A percentile compares a stretch with the other conserved stretches of the same genome.
Conservation (phyloP, 345 rosid species). For the Erysimum cheiranthoides region DNA sequence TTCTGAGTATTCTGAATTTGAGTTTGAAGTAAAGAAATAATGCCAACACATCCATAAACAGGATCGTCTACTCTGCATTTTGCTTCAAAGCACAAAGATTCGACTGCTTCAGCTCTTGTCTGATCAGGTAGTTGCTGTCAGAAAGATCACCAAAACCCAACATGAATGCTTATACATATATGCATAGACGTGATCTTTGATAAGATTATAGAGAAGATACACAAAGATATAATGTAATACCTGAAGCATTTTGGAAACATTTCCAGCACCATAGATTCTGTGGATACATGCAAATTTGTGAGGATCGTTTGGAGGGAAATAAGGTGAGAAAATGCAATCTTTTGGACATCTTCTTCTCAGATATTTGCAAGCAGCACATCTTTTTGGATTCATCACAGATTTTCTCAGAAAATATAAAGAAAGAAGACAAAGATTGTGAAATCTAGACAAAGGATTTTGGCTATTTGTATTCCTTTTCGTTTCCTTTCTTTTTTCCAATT, state of each 20-base stretch:
- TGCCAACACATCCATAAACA: constrained; percentile 68
- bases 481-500: constrained; percentile 27
- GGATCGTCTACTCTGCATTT: constrained; percentile 60
- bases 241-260: constrained; percentile 73
- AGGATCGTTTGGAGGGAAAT: constrained; percentile 64
- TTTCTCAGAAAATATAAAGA: background rate
- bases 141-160: constrained; percentile 1
- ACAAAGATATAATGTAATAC: constrained; percentile 38
- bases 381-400: constrained; percentile 47
- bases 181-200: background rate
- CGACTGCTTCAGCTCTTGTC: constrained; percentile 56
- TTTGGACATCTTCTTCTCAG: constrained; percentile 70
- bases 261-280: constrained; percentile 79
- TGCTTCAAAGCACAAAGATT: constrained; percentile 65
- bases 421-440: constrained; percentile 36
- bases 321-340: constrained; percentile 72
- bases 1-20: constrained; percentile 53
- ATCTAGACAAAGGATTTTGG: constrained; percentile 23
- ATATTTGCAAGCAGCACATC: constrained; percentile 77
- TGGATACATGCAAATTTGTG: constrained; percentile 64
- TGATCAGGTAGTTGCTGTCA: constrained; percentile 57
- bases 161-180: background rate
- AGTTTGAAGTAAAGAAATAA: constrained; percentile 49
- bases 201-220: constrained; percentile 10
- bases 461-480: constrained; percentile 25